phyloP scores from a whole-genome alignment of 2,329 filamentous ascomycete species.

The Monilinia vaccinii-corymbosi region DNA sequence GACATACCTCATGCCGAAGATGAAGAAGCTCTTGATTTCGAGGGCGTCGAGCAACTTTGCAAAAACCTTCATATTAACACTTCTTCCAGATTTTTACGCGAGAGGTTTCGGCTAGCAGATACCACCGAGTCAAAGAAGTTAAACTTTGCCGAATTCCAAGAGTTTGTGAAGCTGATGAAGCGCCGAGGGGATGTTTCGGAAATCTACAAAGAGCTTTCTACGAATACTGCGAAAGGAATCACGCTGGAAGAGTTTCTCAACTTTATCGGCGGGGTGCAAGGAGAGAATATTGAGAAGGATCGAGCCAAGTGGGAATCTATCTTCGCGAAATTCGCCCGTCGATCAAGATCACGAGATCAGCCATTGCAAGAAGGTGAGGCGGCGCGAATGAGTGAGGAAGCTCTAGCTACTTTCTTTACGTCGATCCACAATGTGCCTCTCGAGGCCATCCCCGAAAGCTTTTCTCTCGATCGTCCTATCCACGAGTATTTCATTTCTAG shows the following conservation, averaged over 20 bases:
- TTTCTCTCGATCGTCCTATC: constrained; percentile 68
- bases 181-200: constrained; percentile 70
- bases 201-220: constrained; percentile 57
- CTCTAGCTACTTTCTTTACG: constrained; percentile 68
- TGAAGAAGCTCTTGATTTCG: constrained; percentile 66
- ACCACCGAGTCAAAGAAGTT: constrained; percentile 54
- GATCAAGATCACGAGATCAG: constrained; percentile 41
- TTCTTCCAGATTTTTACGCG: constrained; percentile 61
- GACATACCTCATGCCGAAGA: constrained; percentile 42
- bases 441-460: constrained; percentile 48
- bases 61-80: constrained; percentile 88
- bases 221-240: constrained; percentile 53
- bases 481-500: constrained; percentile 98
- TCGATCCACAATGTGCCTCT: constrained; percentile 66
- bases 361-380: constrained; percentile 35
- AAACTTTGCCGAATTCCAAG: constrained; percentile 71
- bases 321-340: constrained; percentile 62
- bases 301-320: constrained; percentile 57
- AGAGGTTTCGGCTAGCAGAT: constrained; percentile 68
- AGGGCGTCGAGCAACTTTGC: constrained; percentile 74
- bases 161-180: constrained; percentile 76
- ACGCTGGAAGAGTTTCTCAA: constrained; percentile 62
- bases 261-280: constrained; percentile 68
- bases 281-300: constrained; percentile 64
- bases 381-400: constrained; percentile 64